phyloP scores from a whole-genome alignment of 1,139 yeast species.

The Sugiyamaella castrensis region DNA sequence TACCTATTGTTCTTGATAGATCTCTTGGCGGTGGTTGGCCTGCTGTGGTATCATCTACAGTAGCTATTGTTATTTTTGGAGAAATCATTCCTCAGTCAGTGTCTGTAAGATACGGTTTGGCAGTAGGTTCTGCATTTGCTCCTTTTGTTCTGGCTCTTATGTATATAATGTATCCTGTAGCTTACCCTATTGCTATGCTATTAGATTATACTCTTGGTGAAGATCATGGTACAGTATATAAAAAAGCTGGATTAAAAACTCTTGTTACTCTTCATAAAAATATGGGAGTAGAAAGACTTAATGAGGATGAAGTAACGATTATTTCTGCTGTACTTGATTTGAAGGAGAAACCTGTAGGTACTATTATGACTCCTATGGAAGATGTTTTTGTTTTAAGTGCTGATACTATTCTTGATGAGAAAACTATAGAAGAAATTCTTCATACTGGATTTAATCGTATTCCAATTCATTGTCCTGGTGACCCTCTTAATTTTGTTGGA shows the following conservation, averaged over 20 bases:
- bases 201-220: conserved; percentile 85
- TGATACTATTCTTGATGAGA: conserved; percentile 77
- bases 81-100: conserved; percentile 94
- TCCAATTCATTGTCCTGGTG: conserved; percentile 90
- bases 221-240: conserved; percentile 94
- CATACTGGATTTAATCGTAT: conserved; percentile 94
- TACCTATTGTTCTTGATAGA: conserved; percentile 90
- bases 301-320: conserved; percentile 94
- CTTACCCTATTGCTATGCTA: conserved; percentile 82
- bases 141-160: conserved; percentile 83
- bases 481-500: conserved; percentile 88
- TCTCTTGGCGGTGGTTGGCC: conserved; percentile 98
- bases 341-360: conserved; percentile 82
- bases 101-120: conserved; percentile 88
- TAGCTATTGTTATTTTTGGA: conserved; percentile 89
- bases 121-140: conserved; percentile 85
- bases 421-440: conserved; percentile 82
- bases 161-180: conserved; percentile 89
- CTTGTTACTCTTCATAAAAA: conserved; percentile 89
- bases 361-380: conserved; percentile 92
- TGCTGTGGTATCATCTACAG: conserved; percentile 90
- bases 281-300: conserved; percentile 91
- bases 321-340: conserved; percentile 90
- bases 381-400: conserved; percentile 89
- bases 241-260: conserved; percentile 88